Evolutionary conservation across 148 eudicot species (phyloP).

Genomic region (Gaultheria prostrata): DNA sequence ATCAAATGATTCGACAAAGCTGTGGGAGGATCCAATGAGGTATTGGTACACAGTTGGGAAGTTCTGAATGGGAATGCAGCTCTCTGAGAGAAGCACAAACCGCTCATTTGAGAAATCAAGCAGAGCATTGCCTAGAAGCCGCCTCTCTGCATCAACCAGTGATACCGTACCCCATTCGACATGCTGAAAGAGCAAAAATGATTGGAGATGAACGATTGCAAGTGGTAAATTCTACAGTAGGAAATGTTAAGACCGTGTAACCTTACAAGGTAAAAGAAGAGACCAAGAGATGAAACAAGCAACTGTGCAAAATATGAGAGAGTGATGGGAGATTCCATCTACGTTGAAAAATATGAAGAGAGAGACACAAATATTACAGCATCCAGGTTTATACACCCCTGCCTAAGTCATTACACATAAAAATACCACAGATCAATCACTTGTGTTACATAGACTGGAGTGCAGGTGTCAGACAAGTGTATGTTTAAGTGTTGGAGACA

Average conservation of each 20-base stretch:
- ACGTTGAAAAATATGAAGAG: not conserved
- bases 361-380: not conserved
- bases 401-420: not conserved
- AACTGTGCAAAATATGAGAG: not conserved
- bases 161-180: conserved; percentile 15
- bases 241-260: not conserved
- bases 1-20: not conserved
- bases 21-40: not conserved
- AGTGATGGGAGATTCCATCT: not conserved
- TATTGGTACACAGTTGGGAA: not conserved
- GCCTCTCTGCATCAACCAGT: conserved; percentile 19
- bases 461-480: not conserved
- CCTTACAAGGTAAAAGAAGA: not conserved
- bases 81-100: conserved; percentile 24
- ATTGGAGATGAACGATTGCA: not conserved
- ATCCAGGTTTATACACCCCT: not conserved
- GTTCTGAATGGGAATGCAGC: conserved; percentile 14
- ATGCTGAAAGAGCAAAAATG: not conserved
- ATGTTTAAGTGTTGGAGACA: not conserved
- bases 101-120: conserved; percentile 19
- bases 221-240: not conserved
- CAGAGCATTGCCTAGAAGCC: conserved; percentile 22
- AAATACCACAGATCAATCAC: not conserved
- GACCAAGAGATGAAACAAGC: not conserved
- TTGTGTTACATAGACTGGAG: not conserved